These are phyloP conservation scores for Mariannaea elegans DNA, from an alignment of 2,329 filamentous ascomycete genomes.

Conservation along the genomic window DNA sequence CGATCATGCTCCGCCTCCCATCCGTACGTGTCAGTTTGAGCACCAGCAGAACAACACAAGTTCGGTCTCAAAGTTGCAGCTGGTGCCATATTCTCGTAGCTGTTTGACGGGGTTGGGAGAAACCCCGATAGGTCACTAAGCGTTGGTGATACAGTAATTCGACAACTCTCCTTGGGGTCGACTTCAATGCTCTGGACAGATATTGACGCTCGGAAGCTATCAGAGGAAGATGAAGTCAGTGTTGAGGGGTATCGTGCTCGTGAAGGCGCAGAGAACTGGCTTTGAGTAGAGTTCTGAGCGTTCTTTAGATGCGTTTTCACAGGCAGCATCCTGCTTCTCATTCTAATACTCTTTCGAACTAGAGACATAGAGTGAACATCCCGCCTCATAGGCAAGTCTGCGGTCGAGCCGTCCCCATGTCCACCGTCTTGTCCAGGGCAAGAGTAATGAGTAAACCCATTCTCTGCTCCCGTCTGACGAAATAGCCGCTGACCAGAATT, in stretches of 20 bases:
- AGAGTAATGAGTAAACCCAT: slow-evolving; percentile 31
- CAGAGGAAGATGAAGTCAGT: slow-evolving; percentile 5
- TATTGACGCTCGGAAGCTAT: slow-evolving; percentile 9
- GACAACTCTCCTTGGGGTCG: slow-evolving; percentile 2
- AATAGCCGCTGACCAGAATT: slow-evolving; percentile 55
- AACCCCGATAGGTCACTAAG: slow-evolving; percentile 51
- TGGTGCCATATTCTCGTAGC: slow-evolving; percentile 23
- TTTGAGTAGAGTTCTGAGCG: neutral
- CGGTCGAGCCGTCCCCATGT: slow-evolving; percentile 57
- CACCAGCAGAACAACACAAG: slow-evolving; percentile 28
- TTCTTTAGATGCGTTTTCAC: slow-evolving; percentile 23
- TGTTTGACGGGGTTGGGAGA: slow-evolving; percentile 44
- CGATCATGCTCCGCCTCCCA: slow-evolving; percentile 59
- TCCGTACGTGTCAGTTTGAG: slow-evolving; percentile 56
- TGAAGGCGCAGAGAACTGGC: slow-evolving; percentile 8
- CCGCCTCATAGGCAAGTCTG: slow-evolving; percentile 48
- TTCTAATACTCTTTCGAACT: slow-evolving; percentile 37
- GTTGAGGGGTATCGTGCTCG: slow-evolving; percentile 8
- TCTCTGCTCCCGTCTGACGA: slow-evolving; percentile 29
- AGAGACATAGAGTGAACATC: slow-evolving; percentile 27
- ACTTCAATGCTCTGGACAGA: slow-evolving; percentile 19
- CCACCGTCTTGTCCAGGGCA: slow-evolving; percentile 40
- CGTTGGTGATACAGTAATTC: neutral
- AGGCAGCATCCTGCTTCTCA: slow-evolving; percentile 30
- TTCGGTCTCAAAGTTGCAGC: slow-evolving; percentile 23